Evolutionary conservation across 352 stramenopile genomes (phyloP).

Genomic region (Globisporangium ultimum): DNA sequence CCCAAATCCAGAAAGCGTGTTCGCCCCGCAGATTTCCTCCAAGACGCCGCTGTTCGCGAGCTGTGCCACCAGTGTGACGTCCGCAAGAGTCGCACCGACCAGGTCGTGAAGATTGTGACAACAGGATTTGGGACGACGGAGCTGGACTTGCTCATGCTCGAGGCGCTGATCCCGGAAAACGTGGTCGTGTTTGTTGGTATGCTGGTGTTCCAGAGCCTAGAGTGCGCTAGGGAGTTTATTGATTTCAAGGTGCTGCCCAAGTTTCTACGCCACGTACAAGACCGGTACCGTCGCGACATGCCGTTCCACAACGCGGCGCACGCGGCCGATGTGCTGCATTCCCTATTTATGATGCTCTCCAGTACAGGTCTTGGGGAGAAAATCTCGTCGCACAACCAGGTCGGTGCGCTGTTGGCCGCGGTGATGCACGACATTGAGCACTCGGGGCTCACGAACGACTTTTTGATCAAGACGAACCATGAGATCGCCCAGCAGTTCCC

Average conservation of each 20-base stretch:
- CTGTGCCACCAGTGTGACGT: slow-evolving; percentile 51
- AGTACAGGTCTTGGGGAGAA: slow-evolving; percentile 47
- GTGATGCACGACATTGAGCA: slow-evolving; percentile 84
- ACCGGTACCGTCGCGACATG: slow-evolving; percentile 57
- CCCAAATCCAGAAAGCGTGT: slow-evolving; percentile 49
- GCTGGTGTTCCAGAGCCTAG: slow-evolving; percentile 69
- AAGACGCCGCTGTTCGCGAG: slow-evolving; percentile 42
- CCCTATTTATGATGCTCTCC: slow-evolving; percentile 69
- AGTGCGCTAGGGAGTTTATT: slow-evolving; percentile 45
- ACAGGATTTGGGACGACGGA: slow-evolving; percentile 58
- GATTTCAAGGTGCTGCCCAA: slow-evolving; percentile 44
- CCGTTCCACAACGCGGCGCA: slow-evolving; percentile 85
- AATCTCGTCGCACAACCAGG: slow-evolving; percentile 62
- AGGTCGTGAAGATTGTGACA: slow-evolving; percentile 49
- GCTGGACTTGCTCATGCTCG: slow-evolving; percentile 67
- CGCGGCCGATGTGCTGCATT: slow-evolving; percentile 75
- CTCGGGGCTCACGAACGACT: slow-evolving; percentile 76
- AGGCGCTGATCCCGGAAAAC: slow-evolving; percentile 59
- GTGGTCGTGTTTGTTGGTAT: slow-evolving; percentile 66
- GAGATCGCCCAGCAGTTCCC: slow-evolving; percentile 56
- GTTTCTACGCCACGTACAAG: slow-evolving; percentile 64
- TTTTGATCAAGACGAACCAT: slow-evolving; percentile 72
- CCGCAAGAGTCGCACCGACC: slow-evolving; percentile 30
- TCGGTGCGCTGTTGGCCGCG: slow-evolving; percentile 64
- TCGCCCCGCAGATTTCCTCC: slow-evolving; percentile 41